Evolutionary conservation across 768 basidiomycete genomes (phyloP).

Genomic region (Mycena latifolia): DNA sequence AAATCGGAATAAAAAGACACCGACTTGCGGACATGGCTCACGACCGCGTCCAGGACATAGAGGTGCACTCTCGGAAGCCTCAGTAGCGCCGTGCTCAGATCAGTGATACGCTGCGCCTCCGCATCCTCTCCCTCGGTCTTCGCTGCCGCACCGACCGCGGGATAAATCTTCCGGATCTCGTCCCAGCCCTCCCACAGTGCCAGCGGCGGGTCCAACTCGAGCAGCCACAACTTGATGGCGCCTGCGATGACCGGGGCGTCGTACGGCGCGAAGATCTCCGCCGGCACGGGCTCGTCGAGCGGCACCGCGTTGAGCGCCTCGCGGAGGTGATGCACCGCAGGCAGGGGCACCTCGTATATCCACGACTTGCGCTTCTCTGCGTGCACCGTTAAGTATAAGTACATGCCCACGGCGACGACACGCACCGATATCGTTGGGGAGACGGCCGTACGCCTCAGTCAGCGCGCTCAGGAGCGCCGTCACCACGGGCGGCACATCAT

Average conservation of each 20-base stretch:
- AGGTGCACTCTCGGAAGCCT: conserved; percentile 84
- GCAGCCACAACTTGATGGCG: conserved; percentile 86
- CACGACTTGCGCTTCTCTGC: conserved; percentile 91
- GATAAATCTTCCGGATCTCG: conserved; percentile 90
- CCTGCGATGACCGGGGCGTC: conserved; percentile 91
- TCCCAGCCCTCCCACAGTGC: conserved; percentile 93
- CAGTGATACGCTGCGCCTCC: conserved; percentile 72
- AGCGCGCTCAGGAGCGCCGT: conserved; percentile 74
- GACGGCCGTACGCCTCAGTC: conserved; percentile 68
- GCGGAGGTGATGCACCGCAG: conserved; percentile 86
- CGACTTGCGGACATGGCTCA: conserved; percentile 82
- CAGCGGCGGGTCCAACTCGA: conserved; percentile 93
- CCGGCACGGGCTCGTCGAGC: conserved; percentile 66
- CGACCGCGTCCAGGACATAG: conserved; percentile 80
- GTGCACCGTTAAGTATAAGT: neutral
- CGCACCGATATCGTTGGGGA: conserved; percentile 76
- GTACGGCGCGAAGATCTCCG: conserved; percentile 67
- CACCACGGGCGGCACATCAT: conserved; percentile 83
- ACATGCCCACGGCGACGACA: conserved; percentile 10
- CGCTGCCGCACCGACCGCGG: conserved; percentile 51
- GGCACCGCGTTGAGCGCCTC: conserved; percentile 85
- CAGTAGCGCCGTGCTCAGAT: conserved; percentile 72
- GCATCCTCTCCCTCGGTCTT: conserved; percentile 66
- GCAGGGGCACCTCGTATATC: conserved; percentile 95
- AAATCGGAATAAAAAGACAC: conserved; percentile 40